Conservation (phyloP, 345 rosid species). For the Salix udensis region DNA sequence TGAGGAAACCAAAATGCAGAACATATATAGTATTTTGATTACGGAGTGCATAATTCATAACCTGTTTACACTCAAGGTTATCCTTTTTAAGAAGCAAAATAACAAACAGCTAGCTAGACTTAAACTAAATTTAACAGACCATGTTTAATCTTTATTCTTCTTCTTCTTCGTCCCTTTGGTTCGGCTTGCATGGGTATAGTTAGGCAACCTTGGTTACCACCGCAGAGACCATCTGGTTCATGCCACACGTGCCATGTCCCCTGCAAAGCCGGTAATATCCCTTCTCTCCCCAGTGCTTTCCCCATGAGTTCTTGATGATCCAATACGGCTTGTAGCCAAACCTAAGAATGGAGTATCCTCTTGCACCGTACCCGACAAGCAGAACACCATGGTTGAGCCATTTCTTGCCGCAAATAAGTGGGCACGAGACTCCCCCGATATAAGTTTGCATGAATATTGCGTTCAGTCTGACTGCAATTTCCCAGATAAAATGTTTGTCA, state of each 20-base stretch:
- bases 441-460: conserved; percentile 86
- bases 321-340: conserved; percentile 66
- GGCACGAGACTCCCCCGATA: conserved; percentile 89
- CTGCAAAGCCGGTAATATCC: conserved; percentile 81
- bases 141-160: no score
- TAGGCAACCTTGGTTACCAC: conserved; percentile 46
- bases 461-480: conserved; percentile 60
- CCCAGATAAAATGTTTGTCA: neutral
- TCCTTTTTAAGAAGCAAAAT: no score
- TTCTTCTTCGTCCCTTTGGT: neutral
- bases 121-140: no score
- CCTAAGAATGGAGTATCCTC: conserved; percentile 74
- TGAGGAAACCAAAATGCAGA: no score
- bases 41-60: no score
- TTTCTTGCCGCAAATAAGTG: conserved; percentile 70
- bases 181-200: neutral
- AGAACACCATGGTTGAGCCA: conserved; percentile 72
- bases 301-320: conserved; percentile 94
- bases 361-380: conserved; percentile 69
- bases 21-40: no score
- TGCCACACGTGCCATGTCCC: conserved; percentile 71
- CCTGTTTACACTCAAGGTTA: no score
- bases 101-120: no score
- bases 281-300: conserved; percentile 70
- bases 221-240: conserved; percentile 83